These are phyloP conservation scores for Dipteronia sinensis DNA, from an alignment of 345 rosid genomes.

Conservation along the genomic window DNA sequence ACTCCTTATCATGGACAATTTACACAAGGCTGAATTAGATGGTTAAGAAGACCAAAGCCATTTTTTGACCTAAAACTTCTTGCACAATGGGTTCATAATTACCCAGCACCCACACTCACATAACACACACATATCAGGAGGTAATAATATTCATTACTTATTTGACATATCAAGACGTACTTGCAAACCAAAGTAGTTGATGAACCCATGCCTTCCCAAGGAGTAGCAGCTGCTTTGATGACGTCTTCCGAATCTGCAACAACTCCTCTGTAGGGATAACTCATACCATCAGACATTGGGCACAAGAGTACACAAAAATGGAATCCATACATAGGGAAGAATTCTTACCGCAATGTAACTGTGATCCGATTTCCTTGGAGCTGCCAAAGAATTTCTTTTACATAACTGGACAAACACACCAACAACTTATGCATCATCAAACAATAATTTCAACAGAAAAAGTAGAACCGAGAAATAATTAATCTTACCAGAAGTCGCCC, in stretches of 20 bases:
- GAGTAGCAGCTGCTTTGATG: constrained; percentile 70
- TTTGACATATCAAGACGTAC: constrained; percentile 40
- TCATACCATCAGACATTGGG: constrained; percentile 15
- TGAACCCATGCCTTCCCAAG: constrained; percentile 82
- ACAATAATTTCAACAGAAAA: constrained; percentile 8
- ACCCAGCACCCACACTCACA: neutral
- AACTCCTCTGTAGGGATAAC: constrained; percentile 60
- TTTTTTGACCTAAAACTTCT: neutral
- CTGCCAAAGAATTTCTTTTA: constrained; percentile 85
- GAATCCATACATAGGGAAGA: constrained; percentile 3
- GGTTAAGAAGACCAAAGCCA: neutral
- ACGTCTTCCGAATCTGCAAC: constrained; percentile 87
- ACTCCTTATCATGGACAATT: neutral
- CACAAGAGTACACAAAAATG: neutral
- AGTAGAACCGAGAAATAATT: constrained; percentile 19
- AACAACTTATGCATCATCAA: constrained; percentile 20
- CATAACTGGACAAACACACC: constrained; percentile 54
- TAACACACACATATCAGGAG: neutral
- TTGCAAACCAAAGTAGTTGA: constrained; percentile 97
- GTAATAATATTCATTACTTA: neutral
- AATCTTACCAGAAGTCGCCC: constrained; percentile 86
- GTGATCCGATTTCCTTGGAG: constrained; percentile 92
- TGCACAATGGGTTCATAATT: neutral
- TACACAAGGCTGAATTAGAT: neutral
- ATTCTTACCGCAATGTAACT: constrained; percentile 69